Conservation (phyloP, 2,329 filamentous ascomycete species). For the Trichoderma polysporum region DNA sequence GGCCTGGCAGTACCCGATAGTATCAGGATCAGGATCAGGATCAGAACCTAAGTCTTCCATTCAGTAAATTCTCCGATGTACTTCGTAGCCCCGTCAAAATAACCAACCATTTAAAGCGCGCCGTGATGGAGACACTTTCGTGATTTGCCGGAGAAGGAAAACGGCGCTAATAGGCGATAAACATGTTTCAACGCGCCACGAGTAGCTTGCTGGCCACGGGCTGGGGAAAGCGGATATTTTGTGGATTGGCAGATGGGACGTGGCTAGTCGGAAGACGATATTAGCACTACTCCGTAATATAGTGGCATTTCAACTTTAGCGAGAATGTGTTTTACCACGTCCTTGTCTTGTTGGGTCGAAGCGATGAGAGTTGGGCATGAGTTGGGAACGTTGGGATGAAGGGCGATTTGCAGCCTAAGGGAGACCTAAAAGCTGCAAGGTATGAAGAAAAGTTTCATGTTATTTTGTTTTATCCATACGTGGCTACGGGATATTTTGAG, state of each 20-base stretch:
- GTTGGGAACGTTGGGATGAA: not conserved
- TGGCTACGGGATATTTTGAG: not conserved
- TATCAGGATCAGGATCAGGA: not conserved
- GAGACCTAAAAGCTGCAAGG: not conserved
- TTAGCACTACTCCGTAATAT: not conserved
- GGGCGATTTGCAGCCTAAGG: not conserved
- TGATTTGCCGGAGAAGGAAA: not conserved
- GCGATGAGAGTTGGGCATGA: not conserved
- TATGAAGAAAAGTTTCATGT: not conserved
- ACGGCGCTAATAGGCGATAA: not conserved
- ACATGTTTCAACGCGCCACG: conserved; percentile 21
- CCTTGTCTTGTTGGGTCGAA: not conserved
- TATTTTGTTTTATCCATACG: too few species aligned
- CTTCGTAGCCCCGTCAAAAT: not conserved
- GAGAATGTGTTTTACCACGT: not conserved
- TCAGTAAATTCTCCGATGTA: not conserved
- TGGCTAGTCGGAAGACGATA: not conserved
- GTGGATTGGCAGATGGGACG: not conserved
- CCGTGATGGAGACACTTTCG: not conserved
- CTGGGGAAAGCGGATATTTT: not conserved
- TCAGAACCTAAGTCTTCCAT: not conserved
- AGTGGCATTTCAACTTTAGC: not conserved
- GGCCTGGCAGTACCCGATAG: not conserved
- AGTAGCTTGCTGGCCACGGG: conserved; percentile 3
- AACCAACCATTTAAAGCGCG: conserved; percentile 2